A percentile compares a stretch with the other conserved stretches of the same genome.
These are phyloP conservation scores for Xanthoconium separans DNA, from an alignment of 1,284 basidiomycete genomes.

Conservation along the genomic window DNA sequence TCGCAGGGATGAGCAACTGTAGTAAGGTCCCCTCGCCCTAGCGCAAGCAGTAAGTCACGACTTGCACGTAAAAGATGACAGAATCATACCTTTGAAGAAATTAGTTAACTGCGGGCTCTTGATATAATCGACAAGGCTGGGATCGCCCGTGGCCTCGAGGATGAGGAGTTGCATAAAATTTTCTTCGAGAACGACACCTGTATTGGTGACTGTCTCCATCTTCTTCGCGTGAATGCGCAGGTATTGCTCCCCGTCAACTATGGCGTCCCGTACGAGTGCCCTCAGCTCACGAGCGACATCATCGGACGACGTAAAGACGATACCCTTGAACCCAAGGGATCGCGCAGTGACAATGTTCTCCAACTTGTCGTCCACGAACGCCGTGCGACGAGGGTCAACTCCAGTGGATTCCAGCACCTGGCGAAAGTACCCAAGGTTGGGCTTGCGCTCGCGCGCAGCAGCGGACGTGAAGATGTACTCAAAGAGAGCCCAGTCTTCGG, in stretches of 20 bases:
- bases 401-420: constrained; percentile 20
- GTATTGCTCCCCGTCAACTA: constrained; percentile 17
- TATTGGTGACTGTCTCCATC: constrained; percentile 21
- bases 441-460: constrained; percentile 20
- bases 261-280: constrained; percentile 19
- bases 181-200: constrained; percentile 20
- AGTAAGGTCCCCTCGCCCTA: constrained; percentile 11
- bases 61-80: background rate
- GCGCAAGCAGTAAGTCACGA: background rate
- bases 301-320: constrained; percentile 20
- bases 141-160: constrained; percentile 18
- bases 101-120: constrained; percentile 22
- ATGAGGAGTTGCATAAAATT: constrained; percentile 25
- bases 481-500: constrained; percentile 26
- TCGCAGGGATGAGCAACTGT: constrained; percentile 15
- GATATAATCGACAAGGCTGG: constrained; percentile 20
- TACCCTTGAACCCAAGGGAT: constrained; percentile 23
- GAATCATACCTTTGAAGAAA: constrained; percentile 17
- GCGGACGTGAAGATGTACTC: constrained; percentile 24
- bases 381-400: constrained; percentile 21
- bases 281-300: constrained; percentile 17
- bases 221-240: constrained; percentile 14
- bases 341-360: constrained; percentile 22
- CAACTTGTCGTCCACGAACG: constrained; percentile 23
- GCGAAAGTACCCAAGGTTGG: constrained; percentile 22